Conservation (phyloP, 1,284 basidiomycete genomes). For the Apiotrichum veenhuisii region DNA sequence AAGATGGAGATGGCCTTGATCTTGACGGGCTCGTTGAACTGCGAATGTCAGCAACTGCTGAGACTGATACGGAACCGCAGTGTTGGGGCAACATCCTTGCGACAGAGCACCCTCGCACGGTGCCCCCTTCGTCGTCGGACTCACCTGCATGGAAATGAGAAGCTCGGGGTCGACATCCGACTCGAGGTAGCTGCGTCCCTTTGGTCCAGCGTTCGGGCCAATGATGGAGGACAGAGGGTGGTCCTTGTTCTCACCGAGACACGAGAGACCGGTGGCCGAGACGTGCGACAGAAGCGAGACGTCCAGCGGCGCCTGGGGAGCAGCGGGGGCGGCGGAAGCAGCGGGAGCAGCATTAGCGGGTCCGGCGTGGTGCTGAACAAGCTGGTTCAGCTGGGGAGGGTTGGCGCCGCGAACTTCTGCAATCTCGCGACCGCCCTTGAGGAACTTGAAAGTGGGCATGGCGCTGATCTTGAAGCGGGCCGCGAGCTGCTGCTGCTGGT, state of each 20-base stretch:
- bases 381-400: slow-evolving; percentile 40
- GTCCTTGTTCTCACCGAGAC: slow-evolving; percentile 66
- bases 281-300: slow-evolving; percentile 41
- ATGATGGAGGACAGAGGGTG: slow-evolving; percentile 64
- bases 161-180: slow-evolving; percentile 75
- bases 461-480: slow-evolving; percentile 48
- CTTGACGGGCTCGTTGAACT: slow-evolving; percentile 78
- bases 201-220: slow-evolving; percentile 51
- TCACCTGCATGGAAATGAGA: slow-evolving; percentile 63
- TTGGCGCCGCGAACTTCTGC: slow-evolving; percentile 47
- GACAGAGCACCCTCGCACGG: neutral
- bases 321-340: slow-evolving; percentile 7
- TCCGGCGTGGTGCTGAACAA: slow-evolving; percentile 43
- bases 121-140: slow-evolving; percentile 28
- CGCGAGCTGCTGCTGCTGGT: slow-evolving; percentile 47
- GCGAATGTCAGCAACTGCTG: slow-evolving; percentile 5
- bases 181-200: slow-evolving; percentile 60
- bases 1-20: slow-evolving; percentile 66
- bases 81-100: neutral
- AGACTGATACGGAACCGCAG: neutral
- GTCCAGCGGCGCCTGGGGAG: slow-evolving; percentile 16
- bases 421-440: slow-evolving; percentile 49
- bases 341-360: slow-evolving; percentile 15
- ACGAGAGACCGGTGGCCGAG: slow-evolving; percentile 55
- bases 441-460: slow-evolving; percentile 54